Base-by-base conservation (phyloP, 2,329 filamentous ascomycete species). In the Fusarium globosum region DNA sequence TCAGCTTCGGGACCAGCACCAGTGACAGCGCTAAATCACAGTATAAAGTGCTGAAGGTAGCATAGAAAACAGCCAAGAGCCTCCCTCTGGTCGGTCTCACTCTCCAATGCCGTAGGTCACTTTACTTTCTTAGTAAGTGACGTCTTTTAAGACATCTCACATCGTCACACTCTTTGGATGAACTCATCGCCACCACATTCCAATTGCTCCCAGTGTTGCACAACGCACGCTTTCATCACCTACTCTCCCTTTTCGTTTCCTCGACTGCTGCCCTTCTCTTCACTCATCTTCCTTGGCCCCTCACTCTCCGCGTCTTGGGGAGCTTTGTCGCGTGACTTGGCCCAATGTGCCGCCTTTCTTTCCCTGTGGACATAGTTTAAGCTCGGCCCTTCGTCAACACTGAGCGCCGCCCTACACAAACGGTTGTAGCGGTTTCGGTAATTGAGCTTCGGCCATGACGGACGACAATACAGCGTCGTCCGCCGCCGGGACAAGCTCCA, bases 171-270 rank as follows among this genome's bases (percentile, higher is more conserved):
- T 64, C 33, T 53, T 57, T 53, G 48, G 16, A 58, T 51, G 66
- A 59, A 67, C 42, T 36, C 51, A 72, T 74, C 61, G 65, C 71
- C 71, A 69, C 72, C 49, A 69, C 68, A 74, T 74, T 74, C 71
- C 72, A 62, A 45, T 30, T 69, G 43, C 55, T 36, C 38, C n/a
- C 28, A 45, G 55, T 66, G 71, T 74, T 58, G 64, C 72, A 74
- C 60, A 72, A 67, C 42, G 35, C 41, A 69, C 39, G 38, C 41
- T 49, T 52, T 58, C 43, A 65, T 69, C 38, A 23, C n/a, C 39
- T 57, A 69, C 59, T 28, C 33, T 53, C 20, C 38, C 28, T 61
- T 43, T 49, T 33, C 26, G 26, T 65, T 38, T 59, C 35, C 35
- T 42, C 48, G 58, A 20, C 42, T 33, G 30, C 23, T 58, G 33